phyloP scores from a whole-genome alignment of 1,139 yeast genomes.

The Maudiozyma humilis region DNA sequence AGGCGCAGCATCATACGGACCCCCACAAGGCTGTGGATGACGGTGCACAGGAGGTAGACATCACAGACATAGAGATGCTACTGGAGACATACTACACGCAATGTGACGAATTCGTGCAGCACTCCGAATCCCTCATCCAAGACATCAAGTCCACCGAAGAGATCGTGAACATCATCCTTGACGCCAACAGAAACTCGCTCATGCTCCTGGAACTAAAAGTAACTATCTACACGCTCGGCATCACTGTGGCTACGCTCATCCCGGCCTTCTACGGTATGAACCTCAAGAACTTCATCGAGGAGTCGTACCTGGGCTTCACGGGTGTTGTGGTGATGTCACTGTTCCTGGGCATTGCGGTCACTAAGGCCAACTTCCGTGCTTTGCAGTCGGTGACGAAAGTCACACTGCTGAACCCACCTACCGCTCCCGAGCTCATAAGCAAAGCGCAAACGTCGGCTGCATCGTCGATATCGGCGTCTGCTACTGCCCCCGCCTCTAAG shows the following conservation, averaged over 20 bases:
- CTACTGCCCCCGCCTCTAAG: too few species aligned
- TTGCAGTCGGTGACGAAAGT: constrained; percentile 39
- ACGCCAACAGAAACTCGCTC: constrained; percentile 87
- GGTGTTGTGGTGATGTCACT: constrained; percentile 36
- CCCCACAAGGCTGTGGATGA: not conserved
- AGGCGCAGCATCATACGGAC: too few species aligned
- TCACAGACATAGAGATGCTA: constrained; percentile 79
- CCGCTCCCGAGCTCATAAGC: too few species aligned
- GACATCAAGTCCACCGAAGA: constrained; percentile 94
- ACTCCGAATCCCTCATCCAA: constrained; percentile 69
- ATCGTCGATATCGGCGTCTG: too few species aligned
- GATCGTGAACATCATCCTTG: constrained; percentile 87
- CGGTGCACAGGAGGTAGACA: constrained; percentile 35
- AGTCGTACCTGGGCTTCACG: constrained; percentile 45
- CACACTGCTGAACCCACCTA: constrained; percentile 34
- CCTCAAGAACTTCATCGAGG: constrained; percentile 81
- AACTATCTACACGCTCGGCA: constrained; percentile 78
- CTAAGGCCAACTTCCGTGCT: constrained; percentile 35
- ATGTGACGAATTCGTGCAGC: constrained; percentile 94
- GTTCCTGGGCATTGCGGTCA: constrained; percentile 35
- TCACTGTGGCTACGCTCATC: constrained; percentile 68
- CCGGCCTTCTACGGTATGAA: constrained; percentile 95
- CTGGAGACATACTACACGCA: constrained; percentile 90
- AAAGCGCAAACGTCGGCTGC: too few species aligned
- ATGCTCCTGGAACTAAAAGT: constrained; percentile 83